A percentile compares a stretch with the other conserved stretches of the same genome.
Conservation (phyloP, 768 basidiomycete species). For the Cubamyces sp. region DNA sequence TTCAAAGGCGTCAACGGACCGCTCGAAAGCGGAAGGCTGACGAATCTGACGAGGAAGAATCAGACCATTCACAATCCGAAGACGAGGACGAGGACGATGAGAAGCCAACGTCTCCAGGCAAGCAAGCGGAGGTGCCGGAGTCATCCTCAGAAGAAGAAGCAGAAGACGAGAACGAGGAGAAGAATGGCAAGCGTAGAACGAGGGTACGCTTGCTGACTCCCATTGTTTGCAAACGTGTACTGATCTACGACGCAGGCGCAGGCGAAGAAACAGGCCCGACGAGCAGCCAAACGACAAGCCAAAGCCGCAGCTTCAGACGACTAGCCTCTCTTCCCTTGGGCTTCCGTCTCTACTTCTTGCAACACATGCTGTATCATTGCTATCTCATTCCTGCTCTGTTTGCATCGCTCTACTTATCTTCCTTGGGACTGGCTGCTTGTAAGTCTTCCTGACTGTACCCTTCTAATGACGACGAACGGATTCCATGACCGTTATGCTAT, state of each 20-base stretch:
- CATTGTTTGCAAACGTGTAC: neutral
- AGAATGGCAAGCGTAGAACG: constrained; percentile 36
- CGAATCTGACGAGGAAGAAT: constrained; percentile 37
- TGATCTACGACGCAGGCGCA: constrained; percentile 26
- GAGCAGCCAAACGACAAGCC: constrained; percentile 28
- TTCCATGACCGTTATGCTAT: constrained; percentile 5
- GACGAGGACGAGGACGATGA: constrained; percentile 23
- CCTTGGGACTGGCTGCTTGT: constrained; percentile 10
- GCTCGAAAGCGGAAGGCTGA: constrained; percentile 34
- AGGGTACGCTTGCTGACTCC: constrained; percentile 32
- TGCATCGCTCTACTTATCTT: constrained; percentile 27
- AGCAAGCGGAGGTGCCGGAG: constrained; percentile 26
- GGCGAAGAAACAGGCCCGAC: constrained; percentile 34
- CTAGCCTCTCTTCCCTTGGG: neutral
- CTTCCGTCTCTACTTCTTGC: neutral
- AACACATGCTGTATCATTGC: constrained; percentile 25
- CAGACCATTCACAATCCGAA: constrained; percentile 19
- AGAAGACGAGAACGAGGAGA: constrained; percentile 28
- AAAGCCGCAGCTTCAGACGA: constrained; percentile 16
- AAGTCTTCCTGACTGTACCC: constrained; percentile 18
- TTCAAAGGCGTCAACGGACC: constrained; percentile 31
- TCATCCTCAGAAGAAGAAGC: constrained; percentile 27
- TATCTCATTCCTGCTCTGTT: constrained; percentile 25
- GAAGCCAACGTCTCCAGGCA: constrained; percentile 14
- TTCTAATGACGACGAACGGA: constrained; percentile 10